Conservation (phyloP, 257 asterid genomes). For the Ophiorrhiza pumila region DNA sequence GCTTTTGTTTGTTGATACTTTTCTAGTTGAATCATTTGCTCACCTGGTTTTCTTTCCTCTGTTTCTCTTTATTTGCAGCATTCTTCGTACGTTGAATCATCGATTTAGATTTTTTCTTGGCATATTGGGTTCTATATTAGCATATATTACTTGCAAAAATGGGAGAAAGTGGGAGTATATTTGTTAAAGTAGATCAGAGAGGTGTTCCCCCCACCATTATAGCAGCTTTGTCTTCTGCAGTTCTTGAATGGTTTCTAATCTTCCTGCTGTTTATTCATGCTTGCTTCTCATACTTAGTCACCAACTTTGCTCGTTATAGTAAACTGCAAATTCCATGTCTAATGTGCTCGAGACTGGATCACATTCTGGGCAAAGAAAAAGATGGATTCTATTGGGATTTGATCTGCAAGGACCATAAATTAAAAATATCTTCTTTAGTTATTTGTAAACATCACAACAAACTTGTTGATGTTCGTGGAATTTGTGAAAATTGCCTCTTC, state of each 20-base stretch:
- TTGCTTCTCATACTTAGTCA: constrained; percentile 58
- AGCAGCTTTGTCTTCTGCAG: constrained; percentile 58
- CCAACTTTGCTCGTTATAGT: constrained; percentile 57
- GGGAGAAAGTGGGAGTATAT: constrained; percentile 36
- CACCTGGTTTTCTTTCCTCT: not conserved
- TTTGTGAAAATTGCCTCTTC: constrained; percentile 57
- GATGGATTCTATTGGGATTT: constrained; percentile 58
- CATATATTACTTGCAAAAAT: constrained; percentile 20
- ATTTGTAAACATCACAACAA: constrained; percentile 49
- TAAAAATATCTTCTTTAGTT: constrained; percentile 49
- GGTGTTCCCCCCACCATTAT: constrained; percentile 29
- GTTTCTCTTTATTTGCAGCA: constrained; percentile 6
- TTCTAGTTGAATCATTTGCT: not conserved
- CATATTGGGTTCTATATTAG: not conserved
- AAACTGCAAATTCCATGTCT: constrained; percentile 63
- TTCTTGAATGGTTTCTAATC: constrained; percentile 78
- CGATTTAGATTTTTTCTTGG: not conserved
- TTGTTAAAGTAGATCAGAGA: constrained; percentile 19
- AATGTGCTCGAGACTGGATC: constrained; percentile 92
- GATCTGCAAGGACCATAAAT: constrained; percentile 63
- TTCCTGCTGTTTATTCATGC: constrained; percentile 63
- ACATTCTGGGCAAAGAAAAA: constrained; percentile 53
- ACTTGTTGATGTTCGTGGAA: constrained; percentile 54
- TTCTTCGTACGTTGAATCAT: not conserved
- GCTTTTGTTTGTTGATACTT: not conserved